These are phyloP conservation scores for Cyclotella cryptica DNA, from an alignment of 108 stramenopile species.

Conservation along the genomic window DNA sequence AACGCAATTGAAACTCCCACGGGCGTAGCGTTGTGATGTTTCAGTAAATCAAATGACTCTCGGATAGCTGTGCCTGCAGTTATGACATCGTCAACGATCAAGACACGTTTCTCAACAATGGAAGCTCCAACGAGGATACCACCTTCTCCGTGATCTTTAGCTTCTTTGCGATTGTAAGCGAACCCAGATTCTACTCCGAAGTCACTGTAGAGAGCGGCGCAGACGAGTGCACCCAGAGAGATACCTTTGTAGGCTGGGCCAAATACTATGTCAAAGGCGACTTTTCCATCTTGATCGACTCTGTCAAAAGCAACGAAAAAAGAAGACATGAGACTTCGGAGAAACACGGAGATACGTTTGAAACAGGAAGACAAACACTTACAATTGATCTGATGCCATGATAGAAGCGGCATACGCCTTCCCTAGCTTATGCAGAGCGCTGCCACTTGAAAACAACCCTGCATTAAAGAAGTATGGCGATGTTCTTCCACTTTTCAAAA, in stretches of 20 bases:
- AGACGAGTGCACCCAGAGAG: conserved; percentile 94
- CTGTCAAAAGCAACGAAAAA: conserved; percentile 30
- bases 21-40: conserved; percentile 77
- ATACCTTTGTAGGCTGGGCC: conserved; percentile 99
- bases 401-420: conserved; percentile 93
- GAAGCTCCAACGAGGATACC: conserved; percentile 94
- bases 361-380: conserved; percentile 47
- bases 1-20: conserved; percentile 95
- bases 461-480: conserved; percentile 99
- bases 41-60: conserved; percentile 89
- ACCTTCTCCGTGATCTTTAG: conserved; percentile 99
- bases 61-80: conserved; percentile 98
- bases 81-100: conserved; percentile 99
- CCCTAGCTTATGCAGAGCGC: conserved; percentile 84
- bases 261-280: conserved; percentile 96
- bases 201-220: conserved; percentile 86
- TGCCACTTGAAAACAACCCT: conserved; percentile 89
- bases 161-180: conserved; percentile 98
- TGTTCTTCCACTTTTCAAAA: conserved; percentile 96
- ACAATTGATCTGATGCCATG: conserved; percentile 83
- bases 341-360: neutral
- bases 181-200: conserved; percentile 89
- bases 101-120: conserved; percentile 89
- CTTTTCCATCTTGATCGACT: conserved; percentile 57
- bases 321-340: conserved; percentile 8